phyloP scores from a whole-genome alignment of 139 green algal species.

The Volvox reticuliferus region DNA sequence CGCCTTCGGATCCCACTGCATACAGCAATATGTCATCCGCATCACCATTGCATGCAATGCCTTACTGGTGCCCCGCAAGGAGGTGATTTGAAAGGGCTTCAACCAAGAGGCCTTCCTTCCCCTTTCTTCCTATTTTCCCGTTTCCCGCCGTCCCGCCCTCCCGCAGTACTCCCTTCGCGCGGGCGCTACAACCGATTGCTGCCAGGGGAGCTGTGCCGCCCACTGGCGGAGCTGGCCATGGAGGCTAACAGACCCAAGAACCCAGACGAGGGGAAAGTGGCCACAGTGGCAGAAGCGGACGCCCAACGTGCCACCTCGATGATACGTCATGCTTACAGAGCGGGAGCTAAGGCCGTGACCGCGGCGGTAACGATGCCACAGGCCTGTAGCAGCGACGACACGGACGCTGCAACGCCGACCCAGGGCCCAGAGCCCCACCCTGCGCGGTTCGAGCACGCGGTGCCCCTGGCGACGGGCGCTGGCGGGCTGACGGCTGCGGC shows the following conservation, averaged over 20 bases:
- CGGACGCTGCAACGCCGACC: too few relatives aligned
- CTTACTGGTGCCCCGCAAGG: too few relatives aligned
- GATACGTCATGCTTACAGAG: not conserved
- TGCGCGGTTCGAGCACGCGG: not conserved
- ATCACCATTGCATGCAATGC: too few relatives aligned
- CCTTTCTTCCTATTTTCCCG: not conserved
- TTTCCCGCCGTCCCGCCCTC: not conserved
- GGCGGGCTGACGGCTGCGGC: not conserved
- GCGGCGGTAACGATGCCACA: not conserved
- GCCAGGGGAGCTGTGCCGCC: not conserved
- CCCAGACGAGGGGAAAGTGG: slow-evolving; percentile 57
- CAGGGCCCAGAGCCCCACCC: not conserved
- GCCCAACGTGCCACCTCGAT: not conserved
- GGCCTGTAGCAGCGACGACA: not conserved
- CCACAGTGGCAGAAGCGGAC: not conserved
- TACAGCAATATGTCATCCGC: too few relatives aligned
- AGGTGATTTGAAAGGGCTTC: too few relatives aligned
- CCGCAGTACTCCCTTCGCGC: not conserved
- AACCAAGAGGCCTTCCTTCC: too few relatives aligned
- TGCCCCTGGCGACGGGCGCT: not conserved
- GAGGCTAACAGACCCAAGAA: slow-evolving; percentile 41
- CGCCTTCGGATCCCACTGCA: too few relatives aligned
- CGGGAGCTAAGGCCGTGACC: not conserved
- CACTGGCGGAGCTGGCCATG: not conserved
- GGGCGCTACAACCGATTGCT: slow-evolving; percentile 23